Evolutionary conservation across 768 basidiomycete genomes (phyloP), one percentile per base, ranked within the genome.

Genomic region (Trametes elegans): DNA sequence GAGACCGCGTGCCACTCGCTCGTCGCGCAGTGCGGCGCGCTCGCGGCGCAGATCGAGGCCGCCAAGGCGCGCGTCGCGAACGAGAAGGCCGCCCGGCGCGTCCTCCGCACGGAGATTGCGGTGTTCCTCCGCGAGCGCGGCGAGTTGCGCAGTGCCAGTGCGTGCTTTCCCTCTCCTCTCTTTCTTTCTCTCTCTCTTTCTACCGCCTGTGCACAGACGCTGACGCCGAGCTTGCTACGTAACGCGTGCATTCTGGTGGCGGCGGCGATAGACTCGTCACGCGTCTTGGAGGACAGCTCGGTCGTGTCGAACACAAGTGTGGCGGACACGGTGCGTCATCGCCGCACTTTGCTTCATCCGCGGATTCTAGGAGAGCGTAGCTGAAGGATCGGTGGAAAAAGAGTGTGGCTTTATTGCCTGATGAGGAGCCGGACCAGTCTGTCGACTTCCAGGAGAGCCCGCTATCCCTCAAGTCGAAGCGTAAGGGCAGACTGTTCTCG

Each of bases 401-500:
- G 29, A 26, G 21, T 5, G 44, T 52, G 5, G 42, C 32, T 3
- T 31, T 43, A 21, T 13, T n/a, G 46, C 14, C 47, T 24, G n/a
- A 45, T 18, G 27, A 39, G 18, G 39, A 27, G 27, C 32, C 28
- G 6, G 42, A 42, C 36, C 16, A 36, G 11, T 59, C 55, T 13
- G 27, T 47, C n/a, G 24, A 55, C 21, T 32, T 50, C 6, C 35
- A 52, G 6, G 62, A 51, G 14, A 57, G 59, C 13, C 59, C 62
- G 9, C 42, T 65, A 9, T 61, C 57, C 11, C 29, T 61, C 14
- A 49, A 60, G 23, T 54, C 43, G 44, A 65, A 65, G 31, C 59
- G 64, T 35, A 65, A 63, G 42, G 59, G 59, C 14, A 39, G 55
- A 19, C 19, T 63, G 41, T 60, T 65, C 39, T 40, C 43, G n/a